Evolutionary conservation across 2,329 filamentous ascomycete genomes (phyloP).

Genomic region (Trichophyton equinum): DNA sequence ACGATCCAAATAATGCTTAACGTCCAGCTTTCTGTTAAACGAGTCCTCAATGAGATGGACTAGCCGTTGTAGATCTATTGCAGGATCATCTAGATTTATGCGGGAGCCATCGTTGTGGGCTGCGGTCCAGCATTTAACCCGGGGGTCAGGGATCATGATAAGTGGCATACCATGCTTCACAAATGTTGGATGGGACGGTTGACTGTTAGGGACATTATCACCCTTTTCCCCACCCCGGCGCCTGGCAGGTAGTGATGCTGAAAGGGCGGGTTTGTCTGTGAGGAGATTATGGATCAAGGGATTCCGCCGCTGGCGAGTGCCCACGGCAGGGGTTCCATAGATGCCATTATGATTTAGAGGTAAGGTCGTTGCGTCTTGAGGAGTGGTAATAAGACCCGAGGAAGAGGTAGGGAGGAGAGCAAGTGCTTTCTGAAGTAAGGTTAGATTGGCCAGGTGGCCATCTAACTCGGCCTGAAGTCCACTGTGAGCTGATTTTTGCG

Average conservation of each 20-base stretch:
- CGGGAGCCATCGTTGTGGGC: constrained; percentile 47
- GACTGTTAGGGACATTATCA: constrained; percentile 21
- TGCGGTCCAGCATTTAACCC: constrained; percentile 53
- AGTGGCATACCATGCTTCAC: constrained; percentile 86
- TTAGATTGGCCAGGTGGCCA: constrained; percentile 57
- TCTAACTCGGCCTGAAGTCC: constrained; percentile 19
- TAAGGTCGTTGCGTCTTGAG: constrained; percentile 62
- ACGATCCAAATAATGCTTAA: constrained; percentile 68
- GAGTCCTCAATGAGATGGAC: constrained; percentile 87
- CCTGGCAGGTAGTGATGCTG: constrained; percentile 71
- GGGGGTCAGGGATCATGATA: constrained; percentile 65
- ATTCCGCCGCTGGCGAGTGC: constrained; percentile 55
- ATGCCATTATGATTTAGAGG: constrained; percentile 22
- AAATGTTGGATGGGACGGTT: constrained; percentile 56
- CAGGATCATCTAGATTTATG: constrained; percentile 62
- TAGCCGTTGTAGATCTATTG: constrained; percentile 70
- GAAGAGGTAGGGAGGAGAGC: constrained; percentile 68
- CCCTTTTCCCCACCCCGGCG: constrained; percentile 40
- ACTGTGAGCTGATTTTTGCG: constrained; percentile 3
- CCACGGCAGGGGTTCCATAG: constrained; percentile 35
- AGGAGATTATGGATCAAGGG: constrained; percentile 90
- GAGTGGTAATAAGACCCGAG: constrained; percentile 80
- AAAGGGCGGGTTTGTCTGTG: constrained; percentile 86
- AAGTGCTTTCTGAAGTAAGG: constrained; percentile 57
- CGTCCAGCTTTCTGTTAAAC: constrained; percentile 72